Evolutionary conservation across 1,284 basidiomycete genomes (phyloP), one percentile per base, ranked within the genome.

Genomic region (Malassezia nana): DNA sequence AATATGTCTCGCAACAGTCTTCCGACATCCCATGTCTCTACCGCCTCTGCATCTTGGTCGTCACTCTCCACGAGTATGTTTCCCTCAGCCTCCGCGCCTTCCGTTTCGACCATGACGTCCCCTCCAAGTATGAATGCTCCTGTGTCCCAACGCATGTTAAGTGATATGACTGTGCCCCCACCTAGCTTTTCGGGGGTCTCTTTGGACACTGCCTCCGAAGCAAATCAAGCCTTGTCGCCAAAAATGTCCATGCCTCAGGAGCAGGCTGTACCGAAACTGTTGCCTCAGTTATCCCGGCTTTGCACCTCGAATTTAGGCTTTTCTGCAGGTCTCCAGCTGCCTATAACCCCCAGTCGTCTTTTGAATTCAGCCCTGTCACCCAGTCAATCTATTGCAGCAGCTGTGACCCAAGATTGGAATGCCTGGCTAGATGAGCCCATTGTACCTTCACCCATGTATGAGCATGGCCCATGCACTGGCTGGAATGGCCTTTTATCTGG

Each of bases 341-440:
- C 35, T 4, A 38, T 20, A 6, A 38, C 35, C 3, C 35, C 35
- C 8, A 38, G 35, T 38, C 35, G 35, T n/a, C 18, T 18, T n/a
- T n/a, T 38, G 35, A 18, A 6, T 2, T 38, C 35, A 12, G 35
- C 25, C 15, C 40, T 56, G 6, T 56, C 54, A 6, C 54, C 54
- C 13, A 39, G 16, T 2, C 48, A 51, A 6, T 29, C 42, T 2
- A 32, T 40, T 9, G n/a, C 33, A 4, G 24, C 38, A 12, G 7
- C 28, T 10, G 47, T 43, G 9, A 25, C 30, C 22, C 40, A 65
- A 16, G 67, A 72, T 32, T 58, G 70, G n/a, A 65, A 63, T 0
- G 57, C 64, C 12, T 73, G 70, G 70, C 65, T 73, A 10, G 69
- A 65, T 22, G 70, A 73, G 43, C 67, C 70, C 2, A 64, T 73